phyloP scores from a whole-genome alignment of 2,329 filamentous ascomycete species.

The Talaromyces funiculosus region DNA sequence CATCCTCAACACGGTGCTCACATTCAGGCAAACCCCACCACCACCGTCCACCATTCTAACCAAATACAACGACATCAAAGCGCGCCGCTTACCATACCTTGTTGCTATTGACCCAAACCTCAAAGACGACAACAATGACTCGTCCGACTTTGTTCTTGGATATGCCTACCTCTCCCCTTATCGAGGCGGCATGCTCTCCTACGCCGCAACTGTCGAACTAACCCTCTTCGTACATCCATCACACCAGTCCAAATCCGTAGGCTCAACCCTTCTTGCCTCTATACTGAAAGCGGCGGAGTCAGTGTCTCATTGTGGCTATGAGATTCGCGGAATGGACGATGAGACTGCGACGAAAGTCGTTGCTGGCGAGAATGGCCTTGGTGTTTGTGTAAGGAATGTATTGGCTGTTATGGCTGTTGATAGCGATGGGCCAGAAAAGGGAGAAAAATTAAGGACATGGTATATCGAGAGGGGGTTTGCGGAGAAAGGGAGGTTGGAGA shows the following conservation, averaged over 20 bases:
- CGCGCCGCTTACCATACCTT: conserved; percentile 31
- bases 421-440: conserved; percentile 24
- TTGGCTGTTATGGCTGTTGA: conserved; percentile 38
- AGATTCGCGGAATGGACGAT: conserved; percentile 15
- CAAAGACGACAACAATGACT: conserved; percentile 1
- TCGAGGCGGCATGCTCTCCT: conserved; percentile 31
- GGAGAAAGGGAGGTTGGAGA: conserved; percentile 33
- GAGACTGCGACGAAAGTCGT: conserved; percentile 9
- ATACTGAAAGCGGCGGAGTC: conserved; percentile 28
- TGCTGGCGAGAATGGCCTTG: neutral
- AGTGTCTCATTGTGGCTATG: conserved; percentile 18
- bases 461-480: conserved; percentile 36
- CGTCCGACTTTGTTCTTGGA: conserved; percentile 22
- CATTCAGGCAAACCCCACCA: conserved; percentile 28
- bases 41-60: conserved; percentile 23
- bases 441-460: conserved; percentile 32
- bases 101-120: conserved; percentile 26
- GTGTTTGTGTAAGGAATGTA: conserved; percentile 24
- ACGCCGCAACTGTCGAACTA: conserved; percentile 38
- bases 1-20: conserved; percentile 33
- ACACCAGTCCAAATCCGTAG: conserved; percentile 27
- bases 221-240: conserved; percentile 35
- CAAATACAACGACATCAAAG: conserved; percentile 21
- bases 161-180: conserved; percentile 34
- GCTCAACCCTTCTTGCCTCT: conserved; percentile 18